These are phyloP conservation scores for Exophiala lecanii-corni DNA, from an alignment of 2,329 filamentous ascomycete species.

Conservation along the genomic window DNA sequence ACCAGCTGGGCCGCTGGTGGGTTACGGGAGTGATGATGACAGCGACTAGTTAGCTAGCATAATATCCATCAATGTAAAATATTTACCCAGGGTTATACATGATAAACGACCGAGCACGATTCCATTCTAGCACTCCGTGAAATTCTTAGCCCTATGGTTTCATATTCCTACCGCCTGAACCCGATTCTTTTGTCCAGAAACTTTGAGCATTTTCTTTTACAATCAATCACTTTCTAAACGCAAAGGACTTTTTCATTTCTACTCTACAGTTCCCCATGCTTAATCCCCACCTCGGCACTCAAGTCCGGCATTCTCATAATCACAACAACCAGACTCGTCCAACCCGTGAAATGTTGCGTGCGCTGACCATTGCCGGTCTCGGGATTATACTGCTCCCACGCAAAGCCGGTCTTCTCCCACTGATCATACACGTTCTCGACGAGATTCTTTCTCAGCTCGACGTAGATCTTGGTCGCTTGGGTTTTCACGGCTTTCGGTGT, in stretches of 20 bases:
- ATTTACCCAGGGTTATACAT: no score
- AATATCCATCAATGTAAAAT: slow-evolving; percentile 1
- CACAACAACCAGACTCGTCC: slow-evolving; percentile 97
- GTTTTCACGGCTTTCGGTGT: slow-evolving; percentile 20
- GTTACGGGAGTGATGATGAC: slow-evolving; percentile 86
- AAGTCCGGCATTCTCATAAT: slow-evolving; percentile 91
- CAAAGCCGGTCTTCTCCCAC: slow-evolving; percentile 90
- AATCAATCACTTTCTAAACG: no score
- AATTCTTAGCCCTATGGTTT: no score
- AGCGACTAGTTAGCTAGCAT: slow-evolving; percentile 50
- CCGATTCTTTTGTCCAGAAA: no score
- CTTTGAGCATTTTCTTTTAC: no score
- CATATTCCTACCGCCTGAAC: no score
- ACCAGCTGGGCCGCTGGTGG: slow-evolving; percentile 70
- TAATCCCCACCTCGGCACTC: slow-evolving; percentile 25
- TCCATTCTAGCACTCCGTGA: no score
- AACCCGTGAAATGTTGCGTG: slow-evolving; percentile 96
- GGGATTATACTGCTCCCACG: slow-evolving; percentile 97
- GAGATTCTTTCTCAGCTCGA: slow-evolving; percentile 71
- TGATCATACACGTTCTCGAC: slow-evolving; percentile 82
- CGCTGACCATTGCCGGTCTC: slow-evolving; percentile 90
- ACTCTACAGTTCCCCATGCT: slow-evolving; percentile 20
- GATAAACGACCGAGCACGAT: no score
- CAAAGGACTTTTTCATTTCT: no score
- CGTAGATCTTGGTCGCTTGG: slow-evolving; percentile 70